These are phyloP conservation scores for Aspergillus affinis DNA, from an alignment of 495 filamentous ascomycete genomes.

Conservation along the genomic window DNA sequence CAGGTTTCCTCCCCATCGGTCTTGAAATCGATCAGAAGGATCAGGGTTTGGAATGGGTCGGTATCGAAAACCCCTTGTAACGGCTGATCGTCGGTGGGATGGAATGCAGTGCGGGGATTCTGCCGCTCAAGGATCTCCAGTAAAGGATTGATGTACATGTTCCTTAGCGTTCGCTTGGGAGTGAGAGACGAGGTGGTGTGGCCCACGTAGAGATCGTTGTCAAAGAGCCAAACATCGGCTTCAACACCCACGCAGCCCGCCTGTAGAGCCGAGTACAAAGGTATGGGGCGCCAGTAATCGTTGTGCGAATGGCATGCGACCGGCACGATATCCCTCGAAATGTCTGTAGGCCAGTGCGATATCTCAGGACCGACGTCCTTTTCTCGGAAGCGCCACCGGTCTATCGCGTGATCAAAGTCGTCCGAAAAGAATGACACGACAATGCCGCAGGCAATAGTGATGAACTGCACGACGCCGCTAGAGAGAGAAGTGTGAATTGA, in stretches of 20 bases:
- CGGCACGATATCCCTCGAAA: conserved; percentile 68
- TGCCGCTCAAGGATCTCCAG: conserved; percentile 51
- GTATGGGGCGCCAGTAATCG: conserved; percentile 81
- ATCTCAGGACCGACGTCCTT: conserved; percentile 42
- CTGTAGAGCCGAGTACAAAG: conserved; percentile 65
- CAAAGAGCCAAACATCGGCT: conserved; percentile 83
- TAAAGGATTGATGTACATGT: conserved; percentile 58
- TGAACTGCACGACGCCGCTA: conserved; percentile 48
- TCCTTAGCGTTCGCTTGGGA: conserved; percentile 49
- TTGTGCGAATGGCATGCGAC: conserved; percentile 78
- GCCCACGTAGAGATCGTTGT: conserved; percentile 63
- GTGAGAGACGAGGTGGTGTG: conserved; percentile 50
- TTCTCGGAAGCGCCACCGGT: conserved; percentile 50
- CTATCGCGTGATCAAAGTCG: conserved; percentile 49
- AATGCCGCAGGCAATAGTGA: conserved; percentile 52
- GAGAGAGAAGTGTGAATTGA: conserved; percentile 1
- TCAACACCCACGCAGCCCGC: conserved; percentile 70
- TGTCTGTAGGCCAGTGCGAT: conserved; percentile 71
- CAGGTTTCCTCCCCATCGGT: conserved; percentile 47
- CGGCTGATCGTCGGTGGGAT: conserved; percentile 20
- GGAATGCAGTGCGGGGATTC: conserved; percentile 41
- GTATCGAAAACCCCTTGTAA: conserved; percentile 47
- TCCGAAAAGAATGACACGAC: conserved; percentile 56
- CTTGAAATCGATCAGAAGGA: conserved; percentile 76
- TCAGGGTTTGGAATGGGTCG: conserved; percentile 57